These are phyloP conservation scores for Saccharomycopsis sp. DNA, from an alignment of 805 yeast genomes.

Conservation along the genomic window DNA sequence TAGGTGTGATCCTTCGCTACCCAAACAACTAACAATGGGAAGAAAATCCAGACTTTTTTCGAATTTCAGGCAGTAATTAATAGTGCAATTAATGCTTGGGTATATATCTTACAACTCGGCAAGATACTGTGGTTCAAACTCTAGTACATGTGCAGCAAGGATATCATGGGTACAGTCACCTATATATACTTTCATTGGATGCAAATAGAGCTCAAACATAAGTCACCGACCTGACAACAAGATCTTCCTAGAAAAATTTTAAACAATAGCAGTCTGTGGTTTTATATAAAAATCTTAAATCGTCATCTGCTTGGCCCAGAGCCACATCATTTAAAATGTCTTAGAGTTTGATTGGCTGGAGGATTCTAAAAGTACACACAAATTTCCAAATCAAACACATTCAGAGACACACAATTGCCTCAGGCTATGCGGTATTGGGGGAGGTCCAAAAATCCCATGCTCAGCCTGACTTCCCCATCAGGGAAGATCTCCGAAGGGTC, in stretches of 20 bases:
- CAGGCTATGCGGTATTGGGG: not conserved
- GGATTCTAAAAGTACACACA: not conserved
- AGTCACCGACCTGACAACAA: not conserved
- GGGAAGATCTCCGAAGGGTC: not conserved
- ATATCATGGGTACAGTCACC: not conserved
- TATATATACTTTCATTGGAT: not conserved
- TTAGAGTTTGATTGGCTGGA: not conserved
- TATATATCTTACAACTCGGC: too few species aligned
- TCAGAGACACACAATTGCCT: not conserved
- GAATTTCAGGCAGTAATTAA: not conserved
- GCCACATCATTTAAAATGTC: not conserved
- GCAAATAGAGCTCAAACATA: not conserved
- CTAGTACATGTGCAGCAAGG: too few species aligned
- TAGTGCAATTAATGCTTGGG: too few species aligned
- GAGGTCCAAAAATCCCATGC: too few species aligned
- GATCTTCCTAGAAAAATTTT: not conserved
- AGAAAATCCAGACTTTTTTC: not conserved
- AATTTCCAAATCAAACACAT: not conserved
- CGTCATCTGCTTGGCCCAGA: not conserved
- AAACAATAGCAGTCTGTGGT: not conserved
- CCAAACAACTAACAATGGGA: too few species aligned
- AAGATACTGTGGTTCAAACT: too few species aligned
- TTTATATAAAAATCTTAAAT: not conserved
- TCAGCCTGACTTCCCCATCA: too few species aligned
- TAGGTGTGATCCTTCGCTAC: too few species aligned